These are phyloP conservation scores for Rhizopogon roseolus DNA, from an alignment of 768 basidiomycete species.

Conservation along the genomic window DNA sequence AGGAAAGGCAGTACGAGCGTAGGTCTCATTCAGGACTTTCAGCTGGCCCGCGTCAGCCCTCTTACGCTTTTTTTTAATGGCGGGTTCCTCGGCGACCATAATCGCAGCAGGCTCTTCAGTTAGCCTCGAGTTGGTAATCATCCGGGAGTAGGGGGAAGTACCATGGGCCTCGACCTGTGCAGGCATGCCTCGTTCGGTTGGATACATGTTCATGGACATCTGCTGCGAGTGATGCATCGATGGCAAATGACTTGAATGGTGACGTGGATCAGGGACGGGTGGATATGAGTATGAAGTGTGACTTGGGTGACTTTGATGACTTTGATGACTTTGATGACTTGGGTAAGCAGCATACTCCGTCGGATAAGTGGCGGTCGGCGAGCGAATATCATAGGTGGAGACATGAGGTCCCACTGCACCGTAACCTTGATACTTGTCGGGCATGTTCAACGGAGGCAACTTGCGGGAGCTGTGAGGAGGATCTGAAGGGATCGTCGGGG, in stretches of 20 bases:
- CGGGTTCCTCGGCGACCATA: conserved; percentile 52
- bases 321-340: conserved; percentile 34
- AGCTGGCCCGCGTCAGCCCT: conserved; percentile 78
- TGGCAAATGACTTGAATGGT: conserved; percentile 18
- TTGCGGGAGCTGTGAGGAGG: conserved; percentile 50
- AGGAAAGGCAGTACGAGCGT: conserved; percentile 78
- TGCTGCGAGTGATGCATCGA: conserved; percentile 25
- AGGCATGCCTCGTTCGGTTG: conserved; percentile 30
- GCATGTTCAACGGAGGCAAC: conserved; percentile 50
- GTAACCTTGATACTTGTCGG: conserved; percentile 46
- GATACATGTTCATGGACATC: conserved; percentile 22
- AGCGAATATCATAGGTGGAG: conserved; percentile 47
- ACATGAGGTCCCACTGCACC: conserved; percentile 31
- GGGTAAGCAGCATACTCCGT: conserved; percentile 46
- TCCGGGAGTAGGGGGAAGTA: conserved; percentile 50
- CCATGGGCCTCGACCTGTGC: conserved; percentile 34
- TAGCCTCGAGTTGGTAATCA: conserved; percentile 24
- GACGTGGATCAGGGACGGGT: conserved; percentile 33
- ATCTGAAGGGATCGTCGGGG: conserved; percentile 43
- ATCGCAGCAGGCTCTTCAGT: conserved; percentile 29
- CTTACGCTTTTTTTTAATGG: conserved; percentile 85
- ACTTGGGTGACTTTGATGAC: conserved; percentile 34
- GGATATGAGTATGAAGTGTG: conserved; percentile 29
- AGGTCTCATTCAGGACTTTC: conserved; percentile 77
- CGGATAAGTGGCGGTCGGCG: conserved; percentile 61